These are phyloP conservation scores for Colletotrichum destructivum DNA, from an alignment of 2,329 filamentous ascomycete genomes.

Conservation along the genomic window DNA sequence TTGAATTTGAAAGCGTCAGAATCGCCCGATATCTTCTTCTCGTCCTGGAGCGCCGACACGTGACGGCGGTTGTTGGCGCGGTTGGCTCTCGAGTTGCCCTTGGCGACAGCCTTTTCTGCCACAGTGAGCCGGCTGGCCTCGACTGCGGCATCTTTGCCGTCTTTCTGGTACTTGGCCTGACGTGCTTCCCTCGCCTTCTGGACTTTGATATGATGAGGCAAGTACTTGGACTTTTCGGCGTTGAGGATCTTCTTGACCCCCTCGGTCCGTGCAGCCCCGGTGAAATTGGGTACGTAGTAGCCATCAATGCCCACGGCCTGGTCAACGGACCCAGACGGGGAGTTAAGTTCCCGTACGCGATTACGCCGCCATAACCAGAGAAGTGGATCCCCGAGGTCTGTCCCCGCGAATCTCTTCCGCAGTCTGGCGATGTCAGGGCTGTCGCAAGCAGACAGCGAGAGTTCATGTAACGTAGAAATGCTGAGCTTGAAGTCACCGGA, in stretches of 20 bases:
- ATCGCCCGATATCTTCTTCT: slow-evolving; percentile 89
- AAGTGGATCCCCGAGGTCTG: slow-evolving; percentile 64
- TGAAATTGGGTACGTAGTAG: slow-evolving; percentile 87
- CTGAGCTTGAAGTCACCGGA: slow-evolving; percentile 63
- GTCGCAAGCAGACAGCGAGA: slow-evolving; percentile 62
- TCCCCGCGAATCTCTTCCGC: slow-evolving; percentile 61
- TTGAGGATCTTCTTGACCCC: slow-evolving; percentile 96
- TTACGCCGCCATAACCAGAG: slow-evolving; percentile 72
- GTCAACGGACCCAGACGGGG: slow-evolving; percentile 48
- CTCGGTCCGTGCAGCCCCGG: slow-evolving; percentile 91
- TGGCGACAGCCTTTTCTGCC: slow-evolving; percentile 86
- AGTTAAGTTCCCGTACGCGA: slow-evolving; percentile 70
- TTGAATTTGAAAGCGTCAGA: slow-evolving; percentile 97
- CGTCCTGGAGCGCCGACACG: slow-evolving; percentile 94
- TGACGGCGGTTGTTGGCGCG: slow-evolving; percentile 96
- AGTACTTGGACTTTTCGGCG: slow-evolving; percentile 97
- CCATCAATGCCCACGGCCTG: slow-evolving; percentile 67
- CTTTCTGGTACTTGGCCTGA: slow-evolving; percentile 80
- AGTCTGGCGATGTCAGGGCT: slow-evolving; percentile 65
- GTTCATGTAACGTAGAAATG: slow-evolving; percentile 59
- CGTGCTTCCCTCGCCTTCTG: slow-evolving; percentile 92
- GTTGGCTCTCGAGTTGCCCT: slow-evolving; percentile 92
- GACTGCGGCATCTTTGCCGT: slow-evolving; percentile 77
- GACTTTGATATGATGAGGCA: slow-evolving; percentile 97
- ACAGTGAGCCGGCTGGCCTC: slow-evolving; percentile 78